A percentile compares a stretch with the other conserved stretches of the same genome.
Evolutionary conservation across 257 asterid species (phyloP).

Genomic region (Plantago ovata): DNA sequence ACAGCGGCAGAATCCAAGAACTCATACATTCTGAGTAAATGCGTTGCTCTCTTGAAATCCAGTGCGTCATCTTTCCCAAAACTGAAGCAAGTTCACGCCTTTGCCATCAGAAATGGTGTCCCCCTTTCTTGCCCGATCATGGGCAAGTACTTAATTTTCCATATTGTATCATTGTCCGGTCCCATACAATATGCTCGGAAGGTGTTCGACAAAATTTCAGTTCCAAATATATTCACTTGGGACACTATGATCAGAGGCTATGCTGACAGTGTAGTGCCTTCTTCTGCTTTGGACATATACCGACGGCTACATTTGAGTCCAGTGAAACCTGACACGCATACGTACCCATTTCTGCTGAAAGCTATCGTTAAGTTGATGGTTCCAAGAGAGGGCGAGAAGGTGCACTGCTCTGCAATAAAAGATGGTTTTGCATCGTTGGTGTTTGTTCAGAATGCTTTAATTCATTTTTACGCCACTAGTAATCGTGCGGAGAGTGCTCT

Average conservation of each 20-base stretch:
- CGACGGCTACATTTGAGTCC: slow-evolving; percentile 30
- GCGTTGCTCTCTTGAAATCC: slow-evolving; percentile 65
- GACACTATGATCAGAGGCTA: slow-evolving; percentile 80
- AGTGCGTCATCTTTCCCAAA: slow-evolving; percentile 61
- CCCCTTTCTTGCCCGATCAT: slow-evolving; percentile 47
- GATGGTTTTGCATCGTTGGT: slow-evolving; percentile 69
- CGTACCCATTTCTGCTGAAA: slow-evolving; percentile 75
- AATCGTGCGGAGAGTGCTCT: slow-evolving; percentile 57
- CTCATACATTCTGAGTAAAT: slow-evolving; percentile 52
- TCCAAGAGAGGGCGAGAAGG: slow-evolving; percentile 65
- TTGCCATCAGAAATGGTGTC: slow-evolving; percentile 62
- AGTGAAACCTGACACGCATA: slow-evolving; percentile 56
- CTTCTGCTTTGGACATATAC: slow-evolving; percentile 54
- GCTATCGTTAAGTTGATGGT: slow-evolving; percentile 54
- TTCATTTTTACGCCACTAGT: slow-evolving; percentile 68
- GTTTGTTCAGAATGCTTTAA: slow-evolving; percentile 73
- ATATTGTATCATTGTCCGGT: slow-evolving; percentile 48
- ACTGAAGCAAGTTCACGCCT: slow-evolving; percentile 65
- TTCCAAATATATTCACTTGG: slow-evolving; percentile 72
- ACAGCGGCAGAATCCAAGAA: slow-evolving; percentile 22
- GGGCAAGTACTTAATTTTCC: slow-evolving; percentile 66
- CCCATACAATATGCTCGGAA: slow-evolving; percentile 64
- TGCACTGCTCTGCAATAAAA: slow-evolving; percentile 50
- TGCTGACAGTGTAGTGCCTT: slow-evolving; percentile 71
- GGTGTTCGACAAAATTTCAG: slow-evolving; percentile 48